These are phyloP conservation scores for Ascocoryne sarcoides DNA, from an alignment of 2,329 filamentous ascomycete species.

Conservation along the genomic window DNA sequence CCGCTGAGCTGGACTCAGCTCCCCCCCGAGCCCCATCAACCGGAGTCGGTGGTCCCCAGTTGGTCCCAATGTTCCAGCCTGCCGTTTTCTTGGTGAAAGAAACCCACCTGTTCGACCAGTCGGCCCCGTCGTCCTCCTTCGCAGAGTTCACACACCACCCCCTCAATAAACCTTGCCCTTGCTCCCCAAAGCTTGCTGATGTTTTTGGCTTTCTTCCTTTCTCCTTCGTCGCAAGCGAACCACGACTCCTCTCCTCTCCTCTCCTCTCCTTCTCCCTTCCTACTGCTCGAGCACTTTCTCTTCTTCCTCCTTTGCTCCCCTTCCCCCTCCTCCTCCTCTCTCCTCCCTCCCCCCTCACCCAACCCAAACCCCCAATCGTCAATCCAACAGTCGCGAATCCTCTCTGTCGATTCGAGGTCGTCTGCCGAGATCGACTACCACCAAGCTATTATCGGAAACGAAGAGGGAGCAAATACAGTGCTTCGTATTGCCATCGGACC, in stretches of 20 bases:
- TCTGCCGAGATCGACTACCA: neutral
- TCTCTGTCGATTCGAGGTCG: too few relatives aligned
- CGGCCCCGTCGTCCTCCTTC: neutral
- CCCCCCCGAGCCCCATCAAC: too few relatives aligned
- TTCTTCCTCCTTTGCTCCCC: neutral
- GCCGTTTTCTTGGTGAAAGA: neutral
- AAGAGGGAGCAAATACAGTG: neutral
- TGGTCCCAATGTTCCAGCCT: neutral
- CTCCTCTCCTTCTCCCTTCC: neutral
- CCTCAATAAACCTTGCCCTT: neutral
- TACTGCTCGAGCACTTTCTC: neutral
- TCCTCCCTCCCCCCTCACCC: neutral
- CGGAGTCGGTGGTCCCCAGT: too few relatives aligned
- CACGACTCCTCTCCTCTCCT: neutral
- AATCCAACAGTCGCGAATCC: neutral
- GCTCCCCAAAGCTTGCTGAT: too few relatives aligned
- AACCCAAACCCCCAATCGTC: neutral
- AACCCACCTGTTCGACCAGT: neutral
- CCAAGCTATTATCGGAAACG: neutral
- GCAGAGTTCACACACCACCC: neutral
- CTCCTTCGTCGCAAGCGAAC: neutral
- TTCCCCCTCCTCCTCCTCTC: neutral
- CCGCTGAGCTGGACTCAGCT: too few relatives aligned
- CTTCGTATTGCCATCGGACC: neutral
- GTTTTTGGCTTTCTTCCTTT: neutral